Base-by-base conservation (phyloP, 2,329 filamentous ascomycete species). In the Dissoconium aciculare region DNA sequence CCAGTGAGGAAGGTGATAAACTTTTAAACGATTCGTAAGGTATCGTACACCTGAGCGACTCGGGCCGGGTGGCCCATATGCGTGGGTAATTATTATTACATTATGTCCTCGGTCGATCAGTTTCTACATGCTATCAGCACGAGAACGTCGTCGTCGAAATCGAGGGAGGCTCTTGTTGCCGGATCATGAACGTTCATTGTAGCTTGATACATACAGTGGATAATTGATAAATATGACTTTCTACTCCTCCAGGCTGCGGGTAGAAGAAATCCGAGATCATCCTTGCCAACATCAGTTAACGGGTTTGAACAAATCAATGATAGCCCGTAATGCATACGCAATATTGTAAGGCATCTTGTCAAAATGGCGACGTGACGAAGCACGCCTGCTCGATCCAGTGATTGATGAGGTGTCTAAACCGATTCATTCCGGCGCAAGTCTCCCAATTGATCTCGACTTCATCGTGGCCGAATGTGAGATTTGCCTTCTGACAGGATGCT, bases 251-350 rank as follows among this genome's bases (percentile, higher is more conserved):
- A 31, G 89, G 87, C 51, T 95, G 87, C 10, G 89, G 89, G 54
- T 91, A 98, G 74, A 98, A 98, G 69, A 92, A 94, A 66, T 98
- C 89, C 69, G 87, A 85, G 56, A 94, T 81, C 89, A 98, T 98
- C 36, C 70, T 74, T 43, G 9, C 34, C 9, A 15, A 6, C 35
- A 46, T 55, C 33, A 54, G 37, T 16, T n/a, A 11, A n/a, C n/a
- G n/a, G n/a, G n/a, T n/a, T n/a, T n/a, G n/a, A n/a, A n/a, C n/a
- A n/a, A n/a, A n/a, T n/a, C n/a, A n/a, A n/a, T n/a, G n/a, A n/a
- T n/a, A n/a, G n/a, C n/a, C n/a, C n/a, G n/a, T n/a, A n/a, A n/a
- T n/a, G n/a, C 69, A 46, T 56, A 74, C 70, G 74, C 73, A 52
- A 78, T 78, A 46, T 76, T 77, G 63, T 78, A 78, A 32, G 71